phyloP scores from a whole-genome alignment of 106 monocot genomes.

The Allium cepa region DNA sequence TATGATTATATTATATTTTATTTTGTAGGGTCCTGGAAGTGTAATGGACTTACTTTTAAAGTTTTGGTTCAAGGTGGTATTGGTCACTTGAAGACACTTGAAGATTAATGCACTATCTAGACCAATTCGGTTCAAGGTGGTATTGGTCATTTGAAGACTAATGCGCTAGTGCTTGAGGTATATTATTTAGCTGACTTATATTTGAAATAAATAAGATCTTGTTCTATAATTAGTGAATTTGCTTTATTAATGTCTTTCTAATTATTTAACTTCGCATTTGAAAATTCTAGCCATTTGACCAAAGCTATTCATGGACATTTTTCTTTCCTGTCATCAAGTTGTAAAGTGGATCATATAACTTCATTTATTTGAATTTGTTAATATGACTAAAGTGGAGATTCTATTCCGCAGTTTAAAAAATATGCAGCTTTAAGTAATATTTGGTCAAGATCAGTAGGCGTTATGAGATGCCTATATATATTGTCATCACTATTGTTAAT shows the following conservation, averaged over 20 bases:
- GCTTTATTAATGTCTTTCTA: not conserved
- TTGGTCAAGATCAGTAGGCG: no score
- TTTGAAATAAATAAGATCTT: not conserved
- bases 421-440: no score
- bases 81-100: slow-evolving; percentile 24
- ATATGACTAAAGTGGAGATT: no score
- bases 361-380: no score
- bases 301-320: no score
- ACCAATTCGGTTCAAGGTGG: no score
- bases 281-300: not conserved
- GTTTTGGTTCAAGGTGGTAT: not conserved
- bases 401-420: no score
- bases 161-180: slow-evolving; percentile 24
- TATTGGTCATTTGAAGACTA: no score
- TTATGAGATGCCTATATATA: no score
- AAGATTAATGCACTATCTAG: slow-evolving; percentile 25
- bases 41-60: not conserved
- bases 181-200: not conserved
- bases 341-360: not conserved
- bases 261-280: not conserved
- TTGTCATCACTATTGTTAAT: no score
- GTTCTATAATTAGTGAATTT: no score
- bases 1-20: not conserved
- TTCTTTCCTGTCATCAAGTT: not conserved
- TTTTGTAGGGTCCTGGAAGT: not conserved